Evolutionary conservation across 2,329 filamentous ascomycete species (phyloP), one percentile per base, ranked within the genome.

Genomic region (Fusarium neocosmosporiellum): DNA sequence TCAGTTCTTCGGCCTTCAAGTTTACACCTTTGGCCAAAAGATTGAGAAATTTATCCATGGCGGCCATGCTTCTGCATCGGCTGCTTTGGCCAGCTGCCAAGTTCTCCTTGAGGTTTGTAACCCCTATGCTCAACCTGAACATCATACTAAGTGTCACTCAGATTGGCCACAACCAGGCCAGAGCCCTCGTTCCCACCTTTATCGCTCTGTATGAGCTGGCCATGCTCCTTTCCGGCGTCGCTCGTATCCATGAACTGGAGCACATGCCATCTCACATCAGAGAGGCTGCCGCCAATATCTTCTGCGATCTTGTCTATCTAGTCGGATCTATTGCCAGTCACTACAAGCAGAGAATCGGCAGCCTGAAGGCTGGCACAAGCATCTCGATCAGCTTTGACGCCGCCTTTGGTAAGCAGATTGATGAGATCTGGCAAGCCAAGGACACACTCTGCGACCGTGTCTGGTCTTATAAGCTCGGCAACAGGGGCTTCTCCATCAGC

Each of bases 1-100:
- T 4, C 81, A 84, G 65, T 84, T 82, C 77, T 84, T 84, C 48
- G 83, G 82, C 4, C 76, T 83, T 7, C 82, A 84, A 66, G 75
- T 84, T 18, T 81, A 79, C 65, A 75, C 78, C 5, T 83, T 84
- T 20, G 81, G 80, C 8, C 71, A 72, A 27, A 79, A 78, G 22
- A 77, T 84, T 2, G 78, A 80, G 9, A n/a, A 53, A 0, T 78
- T 80, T 22, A 68, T 70, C 1, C 59, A 70, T 6, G 76, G 76
- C 7, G 73, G 66, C 5, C 66, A 63, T 10, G 63, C 65, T 1
- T 73, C 67, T 20, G 76, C 62, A 75, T 80, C 72, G 10, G 80
- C 82, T 4, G 82, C 81, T 1, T 66, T 84, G 11, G 81, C 81
- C 2, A 81, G 80, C 48, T 83, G 82, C 55, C 79, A 81, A 34